These are phyloP conservation scores for Coniella vitis DNA, from an alignment of 2,329 filamentous ascomycete genomes.

Conservation along the genomic window DNA sequence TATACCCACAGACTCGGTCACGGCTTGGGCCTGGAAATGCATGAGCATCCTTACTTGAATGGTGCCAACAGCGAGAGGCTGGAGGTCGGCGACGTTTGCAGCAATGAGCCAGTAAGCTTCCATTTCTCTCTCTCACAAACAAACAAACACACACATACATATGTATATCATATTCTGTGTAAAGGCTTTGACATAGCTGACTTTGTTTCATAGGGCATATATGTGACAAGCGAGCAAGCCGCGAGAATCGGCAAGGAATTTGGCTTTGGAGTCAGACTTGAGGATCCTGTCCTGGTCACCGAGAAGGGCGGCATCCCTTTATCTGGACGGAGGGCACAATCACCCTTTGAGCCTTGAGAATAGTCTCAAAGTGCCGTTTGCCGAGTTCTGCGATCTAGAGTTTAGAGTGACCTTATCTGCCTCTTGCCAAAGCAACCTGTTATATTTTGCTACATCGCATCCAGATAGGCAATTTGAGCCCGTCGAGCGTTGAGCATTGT, in stretches of 20 bases:
- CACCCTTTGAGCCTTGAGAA: conserved; percentile 23
- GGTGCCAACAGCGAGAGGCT: conserved; percentile 25
- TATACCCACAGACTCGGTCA: conserved; percentile 25
- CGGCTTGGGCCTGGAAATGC: conserved; percentile 23
- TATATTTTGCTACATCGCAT: too few species aligned
- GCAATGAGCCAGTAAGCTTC: conserved; percentile 24
- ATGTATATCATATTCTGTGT: background rate
- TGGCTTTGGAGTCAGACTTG: conserved; percentile 24
- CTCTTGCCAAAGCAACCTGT: too few species aligned
- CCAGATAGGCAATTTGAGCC: too few species aligned
- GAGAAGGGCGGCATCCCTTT: conserved; percentile 22
- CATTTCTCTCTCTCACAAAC: too few species aligned
- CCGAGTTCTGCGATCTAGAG: too few species aligned
- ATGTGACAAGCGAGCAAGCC: conserved; percentile 25
- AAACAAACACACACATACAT: too few species aligned
- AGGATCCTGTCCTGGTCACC: conserved; percentile 25
- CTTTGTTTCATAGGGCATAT: conserved; percentile 21
- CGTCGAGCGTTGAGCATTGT: too few species aligned
- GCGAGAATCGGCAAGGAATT: conserved; percentile 18
- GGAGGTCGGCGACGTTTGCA: conserved; percentile 21
- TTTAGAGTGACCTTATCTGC: too few species aligned
- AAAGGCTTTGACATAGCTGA: background rate
- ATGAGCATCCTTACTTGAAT: conserved; percentile 26
- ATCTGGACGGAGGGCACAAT: conserved; percentile 22
- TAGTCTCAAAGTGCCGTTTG: too few species aligned